Conservation (phyloP, 1,284 basidiomycete genomes). For the Dichomitus squalens region DNA sequence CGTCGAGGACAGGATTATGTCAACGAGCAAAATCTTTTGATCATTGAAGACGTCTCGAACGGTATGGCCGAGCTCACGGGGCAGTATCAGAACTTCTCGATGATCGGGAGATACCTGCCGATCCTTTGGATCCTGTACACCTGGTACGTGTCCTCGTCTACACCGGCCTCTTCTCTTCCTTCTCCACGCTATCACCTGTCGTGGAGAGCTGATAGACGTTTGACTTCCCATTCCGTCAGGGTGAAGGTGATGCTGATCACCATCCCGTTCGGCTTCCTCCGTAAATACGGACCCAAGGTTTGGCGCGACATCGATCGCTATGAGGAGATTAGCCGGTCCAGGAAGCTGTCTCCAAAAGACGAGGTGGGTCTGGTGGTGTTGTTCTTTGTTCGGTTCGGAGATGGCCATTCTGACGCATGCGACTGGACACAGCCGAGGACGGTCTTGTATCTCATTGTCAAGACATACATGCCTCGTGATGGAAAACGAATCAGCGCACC, state of each 20-base stretch:
- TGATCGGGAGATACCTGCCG: constrained; percentile 29
- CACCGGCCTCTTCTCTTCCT: background rate
- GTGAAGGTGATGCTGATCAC: constrained; percentile 28
- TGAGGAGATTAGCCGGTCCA: constrained; percentile 18
- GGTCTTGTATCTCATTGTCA: constrained; percentile 27
- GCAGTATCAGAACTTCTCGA: constrained; percentile 33
- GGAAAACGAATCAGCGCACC: constrained; percentile 20
- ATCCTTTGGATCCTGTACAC: constrained; percentile 32
- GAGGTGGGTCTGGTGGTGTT: constrained; percentile 18
- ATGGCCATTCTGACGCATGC: background rate
- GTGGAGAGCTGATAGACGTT: constrained; percentile 10
- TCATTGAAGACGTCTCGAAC: constrained; percentile 34
- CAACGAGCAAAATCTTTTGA: constrained; percentile 28
- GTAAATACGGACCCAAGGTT: constrained; percentile 23
- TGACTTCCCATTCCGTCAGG: constrained; percentile 16
- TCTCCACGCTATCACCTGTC: background rate
- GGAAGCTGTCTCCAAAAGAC: constrained; percentile 15
- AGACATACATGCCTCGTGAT: constrained; percentile 23
- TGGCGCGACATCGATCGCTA: constrained; percentile 27
- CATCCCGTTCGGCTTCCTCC: constrained; percentile 27
- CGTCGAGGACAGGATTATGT: constrained; percentile 28
- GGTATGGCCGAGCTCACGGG: constrained; percentile 38
- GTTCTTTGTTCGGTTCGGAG: background rate
- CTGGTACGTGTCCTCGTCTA: constrained; percentile 26
- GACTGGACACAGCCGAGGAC: constrained; percentile 18